Percentiles rank a stretch among this genome's conserved stretches.
Evolutionary conservation across 2,329 filamentous ascomycete genomes (phyloP).

Genomic region (Lecanicillium sp.): DNA sequence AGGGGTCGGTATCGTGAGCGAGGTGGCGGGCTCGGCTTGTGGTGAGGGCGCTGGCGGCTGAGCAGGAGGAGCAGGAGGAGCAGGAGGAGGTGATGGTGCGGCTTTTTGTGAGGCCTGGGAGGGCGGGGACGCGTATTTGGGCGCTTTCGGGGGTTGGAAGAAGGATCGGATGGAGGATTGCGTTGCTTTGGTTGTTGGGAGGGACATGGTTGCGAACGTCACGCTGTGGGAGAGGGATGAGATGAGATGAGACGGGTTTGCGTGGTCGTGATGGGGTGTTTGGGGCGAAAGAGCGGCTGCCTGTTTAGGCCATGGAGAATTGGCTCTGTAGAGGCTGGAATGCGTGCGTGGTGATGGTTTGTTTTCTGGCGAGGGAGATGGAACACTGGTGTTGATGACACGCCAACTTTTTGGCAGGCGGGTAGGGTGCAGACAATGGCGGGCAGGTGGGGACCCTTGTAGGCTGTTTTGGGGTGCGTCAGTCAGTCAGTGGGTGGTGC

Average conservation of each 20-base stretch:
- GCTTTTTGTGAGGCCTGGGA: conserved; percentile 13
- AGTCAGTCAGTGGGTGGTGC: too few relatives aligned
- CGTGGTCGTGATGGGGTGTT: not conserved
- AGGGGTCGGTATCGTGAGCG: conserved; percentile 17
- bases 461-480: too few relatives aligned
- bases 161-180: conserved; percentile 57
- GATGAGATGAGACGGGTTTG: not conserved
- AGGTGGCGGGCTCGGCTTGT: conserved; percentile 18
- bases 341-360: too few relatives aligned
- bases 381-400: too few relatives aligned
- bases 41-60: conserved; percentile 11
- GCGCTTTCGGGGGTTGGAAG: conserved; percentile 43
- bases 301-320: not conserved
- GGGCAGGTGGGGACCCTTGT: too few relatives aligned
- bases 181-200: conserved; percentile 27
- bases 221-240: not conserved
- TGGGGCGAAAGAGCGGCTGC: not conserved
- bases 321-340: too few relatives aligned
- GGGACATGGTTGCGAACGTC: conserved; percentile 25
- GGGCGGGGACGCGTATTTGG: conserved; percentile 28
- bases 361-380: too few relatives aligned
- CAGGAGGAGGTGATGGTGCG: conserved; percentile 14
- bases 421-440: too few relatives aligned
- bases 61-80: conserved; percentile 13
- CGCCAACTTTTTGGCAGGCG: too few relatives aligned